These are phyloP conservation scores for Penicillium sp. DNA, from an alignment of 2,329 filamentous ascomycete genomes.

Conservation along the genomic window DNA sequence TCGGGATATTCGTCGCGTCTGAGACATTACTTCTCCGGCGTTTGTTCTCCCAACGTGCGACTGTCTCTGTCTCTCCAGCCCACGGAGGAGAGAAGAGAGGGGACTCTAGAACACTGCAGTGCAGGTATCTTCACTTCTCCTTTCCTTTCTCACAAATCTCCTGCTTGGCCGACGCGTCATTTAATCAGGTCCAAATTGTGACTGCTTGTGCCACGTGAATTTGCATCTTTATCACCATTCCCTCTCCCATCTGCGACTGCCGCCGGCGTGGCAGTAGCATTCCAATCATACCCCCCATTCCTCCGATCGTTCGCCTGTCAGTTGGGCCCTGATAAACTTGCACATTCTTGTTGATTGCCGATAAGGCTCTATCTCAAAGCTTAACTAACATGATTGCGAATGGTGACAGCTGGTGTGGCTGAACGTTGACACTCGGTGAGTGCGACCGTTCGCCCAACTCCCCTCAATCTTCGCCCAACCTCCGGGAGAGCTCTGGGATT, in stretches of 20 bases:
- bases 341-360: slow-evolving; percentile 22
- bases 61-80: background rate
- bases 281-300: slow-evolving; percentile 24
- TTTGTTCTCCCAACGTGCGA: slow-evolving; percentile 31
- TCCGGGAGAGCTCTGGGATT: slow-evolving; percentile 28
- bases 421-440: slow-evolving; percentile 25
- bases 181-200: slow-evolving; percentile 11
- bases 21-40: slow-evolving; percentile 25
- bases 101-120: slow-evolving; percentile 32
- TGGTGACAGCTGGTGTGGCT: slow-evolving; percentile 23
- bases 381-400: slow-evolving; percentile 17
- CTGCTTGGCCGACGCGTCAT: slow-evolving; percentile 22
- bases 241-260: slow-evolving; percentile 14
- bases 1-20: slow-evolving; percentile 22
- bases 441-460: slow-evolving; percentile 28
- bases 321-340: slow-evolving; percentile 11
- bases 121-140: slow-evolving; percentile 31
- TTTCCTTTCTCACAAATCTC: slow-evolving; percentile 16
- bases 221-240: slow-evolving; percentile 8
- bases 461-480: slow-evolving; percentile 20
- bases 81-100: slow-evolving; percentile 28
- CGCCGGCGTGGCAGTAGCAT: slow-evolving; percentile 9
- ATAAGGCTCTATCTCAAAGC: slow-evolving; percentile 14
- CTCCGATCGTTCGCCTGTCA: slow-evolving; percentile 26
- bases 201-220: slow-evolving; percentile 25